A percentile compares a stretch with the other conserved stretches of the same genome.
Evolutionary conservation across 2,329 filamentous ascomycete species (phyloP).

Genomic region (Diplodia seriata): DNA sequence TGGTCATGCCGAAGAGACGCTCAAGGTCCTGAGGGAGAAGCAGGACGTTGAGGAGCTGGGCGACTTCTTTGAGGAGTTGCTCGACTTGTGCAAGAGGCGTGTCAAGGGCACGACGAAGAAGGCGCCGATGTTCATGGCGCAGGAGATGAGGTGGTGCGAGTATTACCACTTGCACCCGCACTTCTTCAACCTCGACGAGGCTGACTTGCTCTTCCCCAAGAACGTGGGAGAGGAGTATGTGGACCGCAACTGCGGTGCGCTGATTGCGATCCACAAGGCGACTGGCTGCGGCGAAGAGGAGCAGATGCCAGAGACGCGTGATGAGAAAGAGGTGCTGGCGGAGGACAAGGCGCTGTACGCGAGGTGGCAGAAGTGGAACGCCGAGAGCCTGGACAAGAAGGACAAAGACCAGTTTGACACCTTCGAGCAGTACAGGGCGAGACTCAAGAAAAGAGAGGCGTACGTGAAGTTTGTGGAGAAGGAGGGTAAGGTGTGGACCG

Average conservation of each 20-base stretch:
- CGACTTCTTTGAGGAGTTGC: neutral
- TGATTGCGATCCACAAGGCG: neutral
- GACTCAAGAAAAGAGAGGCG: neutral
- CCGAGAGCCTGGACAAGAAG: neutral
- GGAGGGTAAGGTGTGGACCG: neutral
- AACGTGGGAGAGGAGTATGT: neutral
- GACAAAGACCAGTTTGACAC: neutral
- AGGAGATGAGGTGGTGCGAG: conserved; percentile 5
- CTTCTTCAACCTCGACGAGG: neutral
- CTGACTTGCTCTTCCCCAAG: neutral
- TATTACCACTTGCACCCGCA: neutral
- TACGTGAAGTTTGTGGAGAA: neutral
- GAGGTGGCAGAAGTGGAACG: neutral
- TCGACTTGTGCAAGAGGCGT: neutral
- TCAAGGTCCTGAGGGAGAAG: no score
- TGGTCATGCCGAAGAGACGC: no score
- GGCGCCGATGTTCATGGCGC: neutral
- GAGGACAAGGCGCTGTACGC: no score
- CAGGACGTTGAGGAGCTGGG: no score
- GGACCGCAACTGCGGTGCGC: neutral
- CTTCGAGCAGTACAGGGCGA: neutral
- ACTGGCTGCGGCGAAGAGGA: neutral
- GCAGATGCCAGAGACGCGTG: neutral
- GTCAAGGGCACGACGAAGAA: no score
- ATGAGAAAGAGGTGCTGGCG: neutral